Evolutionary conservation across 1,284 basidiomycete species (phyloP).

Genomic region (Austropuccinia psidii): DNA sequence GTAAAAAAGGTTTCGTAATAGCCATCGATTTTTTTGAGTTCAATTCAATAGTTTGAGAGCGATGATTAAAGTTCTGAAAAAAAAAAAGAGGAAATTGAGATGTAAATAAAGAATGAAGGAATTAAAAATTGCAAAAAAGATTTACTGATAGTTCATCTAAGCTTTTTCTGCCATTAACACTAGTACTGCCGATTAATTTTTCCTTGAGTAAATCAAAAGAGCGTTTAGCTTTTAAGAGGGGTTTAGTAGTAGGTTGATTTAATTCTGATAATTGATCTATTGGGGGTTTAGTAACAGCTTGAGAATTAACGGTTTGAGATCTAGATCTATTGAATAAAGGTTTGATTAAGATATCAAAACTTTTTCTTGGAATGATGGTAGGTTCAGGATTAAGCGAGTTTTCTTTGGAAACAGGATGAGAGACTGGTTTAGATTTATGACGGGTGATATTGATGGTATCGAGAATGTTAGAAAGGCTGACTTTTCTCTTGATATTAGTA

Average conservation of each 20-base stretch:
- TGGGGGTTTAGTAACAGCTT: background rate
- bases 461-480: constrained; percentile 20
- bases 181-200: constrained; percentile 7
- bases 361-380: constrained; percentile 10
- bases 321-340: background rate
- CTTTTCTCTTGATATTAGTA: constrained; percentile 13
- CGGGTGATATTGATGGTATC: constrained; percentile 11
- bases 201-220: constrained; percentile 24
- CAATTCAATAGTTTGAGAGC: too few relatives aligned
- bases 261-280: background rate
- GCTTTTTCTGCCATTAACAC: constrained; percentile 15
- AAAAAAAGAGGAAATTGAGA: background rate
- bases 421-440: constrained; percentile 7
- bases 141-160: constrained; percentile 34
- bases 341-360: constrained; percentile 11
- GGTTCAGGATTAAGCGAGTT: background rate
- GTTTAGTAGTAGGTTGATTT: background rate
- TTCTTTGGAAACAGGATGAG: background rate
- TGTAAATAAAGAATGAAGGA: background rate
- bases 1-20: too few relatives aligned
- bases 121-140: background rate
- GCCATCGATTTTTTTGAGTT: too few relatives aligned
- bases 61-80: background rate
- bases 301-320: background rate
- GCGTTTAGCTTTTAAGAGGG: constrained; percentile 14